A percentile compares a stretch with the other conserved stretches of the same genome.
phyloP scores from a whole-genome alignment of 306 rosid genomes.

The Prunus davidiana region DNA sequence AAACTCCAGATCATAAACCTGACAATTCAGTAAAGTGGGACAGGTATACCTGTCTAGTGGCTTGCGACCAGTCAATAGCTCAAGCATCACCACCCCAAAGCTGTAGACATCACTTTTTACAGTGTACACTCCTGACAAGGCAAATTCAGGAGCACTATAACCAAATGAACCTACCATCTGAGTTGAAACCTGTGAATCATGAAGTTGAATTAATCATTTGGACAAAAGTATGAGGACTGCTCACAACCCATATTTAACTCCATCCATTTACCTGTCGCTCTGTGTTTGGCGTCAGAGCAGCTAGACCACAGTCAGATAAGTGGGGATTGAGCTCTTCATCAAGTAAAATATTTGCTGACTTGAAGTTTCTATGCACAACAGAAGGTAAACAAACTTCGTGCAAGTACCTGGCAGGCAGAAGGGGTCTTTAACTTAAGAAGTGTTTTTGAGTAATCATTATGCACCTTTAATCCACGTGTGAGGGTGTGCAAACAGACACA shows the following conservation, averaged over 20 bases:
- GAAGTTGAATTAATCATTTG: constrained; percentile 17
- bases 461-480: constrained; percentile 6
- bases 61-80: constrained; percentile 91
- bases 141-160: constrained; percentile 96
- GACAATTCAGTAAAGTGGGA: constrained; percentile 8
- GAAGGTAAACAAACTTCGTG: constrained; percentile 98
- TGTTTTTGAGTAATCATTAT: not conserved
- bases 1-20: not conserved
- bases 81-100: constrained; percentile 97
- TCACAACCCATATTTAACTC: not conserved
- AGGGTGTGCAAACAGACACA: not conserved
- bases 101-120: constrained; percentile 99
- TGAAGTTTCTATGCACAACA: constrained; percentile 94
- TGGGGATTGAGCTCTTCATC: constrained; percentile 95
- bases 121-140: constrained; percentile 87
- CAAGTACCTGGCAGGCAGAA: constrained; percentile 72
- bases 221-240: constrained; percentile 12
- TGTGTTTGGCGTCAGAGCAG: constrained; percentile 83
- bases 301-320: constrained; percentile 84
- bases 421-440: constrained; percentile 17
- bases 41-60: constrained; percentile 80
- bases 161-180: constrained; percentile 98
- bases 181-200: constrained; percentile 68
- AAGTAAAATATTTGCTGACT: constrained; percentile 91
- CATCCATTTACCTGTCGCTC: constrained; percentile 59